Evolutionary conservation across 169 alveolate genomes (phyloP), one percentile per base, ranked within the genome.

Genomic region (Ichthyophthirius multifiliis): DNA sequence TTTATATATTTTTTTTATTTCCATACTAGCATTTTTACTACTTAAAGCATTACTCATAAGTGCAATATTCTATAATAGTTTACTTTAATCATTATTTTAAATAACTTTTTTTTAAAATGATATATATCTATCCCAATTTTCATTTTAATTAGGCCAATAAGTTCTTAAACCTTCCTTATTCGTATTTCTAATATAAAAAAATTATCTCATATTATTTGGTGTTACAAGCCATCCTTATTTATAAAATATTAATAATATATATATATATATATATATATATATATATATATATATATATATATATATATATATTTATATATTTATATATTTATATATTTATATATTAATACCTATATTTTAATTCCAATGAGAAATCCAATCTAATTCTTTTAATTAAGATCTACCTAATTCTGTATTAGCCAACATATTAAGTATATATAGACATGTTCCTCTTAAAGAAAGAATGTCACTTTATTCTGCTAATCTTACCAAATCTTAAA

Each of bases 381-480:
- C 71, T 39, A 35, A 74, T 7, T 74, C 62, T 65, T 86, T 71
- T 27, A 90, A 48, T n/a, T 79, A 86, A 6, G 27, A 35, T 74
- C 86, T 77, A 1, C 94, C 94, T 55, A 77, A 30, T 4, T 45
- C 37, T 15, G 88, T 79, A 18, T 82, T 86, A 39, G 89, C 76
- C 0, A 90, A 47, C 76, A 90, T 43, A 30, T 88, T 87, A 6
- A 90, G 55, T 0, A 81, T 76, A 65, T 86, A 90, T 1, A 85
- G 64, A 73, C 91, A 84, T 15, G 92, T 90, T 13, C 93, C 94
- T 84, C 92, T 81, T 12, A 90, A 43, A 4, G 91, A 83, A 6
- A 90, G 45, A 10, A 79, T 76, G 37, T 76, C 46, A 77, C 39
- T 75, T 32, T 85, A 62, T 65, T 90, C 92, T 5, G 94, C 94